Conservation (phyloP, 176 grass and related monocot genomes). For the Elymus sibiricus region DNA sequence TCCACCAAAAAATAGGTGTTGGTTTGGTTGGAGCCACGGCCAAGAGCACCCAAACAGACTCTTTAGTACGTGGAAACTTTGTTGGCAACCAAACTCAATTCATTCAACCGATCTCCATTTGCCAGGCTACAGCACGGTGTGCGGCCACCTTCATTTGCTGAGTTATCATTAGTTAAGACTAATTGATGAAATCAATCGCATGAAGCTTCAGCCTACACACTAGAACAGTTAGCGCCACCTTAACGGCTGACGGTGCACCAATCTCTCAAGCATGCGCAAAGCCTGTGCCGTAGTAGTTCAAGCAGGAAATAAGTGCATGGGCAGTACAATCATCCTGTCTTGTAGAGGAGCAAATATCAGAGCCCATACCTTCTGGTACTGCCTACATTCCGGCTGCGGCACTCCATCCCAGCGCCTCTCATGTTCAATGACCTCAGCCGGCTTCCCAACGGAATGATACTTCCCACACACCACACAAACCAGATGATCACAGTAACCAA, state of each 20-base stretch:
- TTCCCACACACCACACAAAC: conserved; percentile 34
- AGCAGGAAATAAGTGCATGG: conserved; percentile 22
- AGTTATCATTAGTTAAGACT: neutral
- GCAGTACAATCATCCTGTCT: neutral
- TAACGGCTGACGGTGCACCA: neutral
- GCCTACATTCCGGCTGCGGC: conserved; percentile 35
- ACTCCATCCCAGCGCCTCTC: conserved; percentile 40
- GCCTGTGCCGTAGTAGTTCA: conserved; percentile 23
- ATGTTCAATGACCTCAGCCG: conserved; percentile 37
- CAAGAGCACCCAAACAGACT: neutral
- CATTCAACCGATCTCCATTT: neutral
- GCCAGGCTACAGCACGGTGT: neutral
- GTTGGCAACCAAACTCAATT: neutral
- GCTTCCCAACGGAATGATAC: conserved; percentile 51
- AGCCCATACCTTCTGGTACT: conserved; percentile 10
- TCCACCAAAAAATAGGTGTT: too few relatives aligned
- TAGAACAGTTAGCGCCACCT: neutral
- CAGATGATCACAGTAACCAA: conserved; percentile 46
- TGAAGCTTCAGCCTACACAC: neutral
- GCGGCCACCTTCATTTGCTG: neutral
- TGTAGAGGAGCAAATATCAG: conserved; percentile 9
- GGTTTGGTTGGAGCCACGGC: neutral
- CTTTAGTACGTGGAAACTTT: neutral
- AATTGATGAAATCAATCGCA: neutral
- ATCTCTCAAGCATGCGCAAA: conserved; percentile 30